Evolutionary conservation across 768 basidiomycete genomes (phyloP).

Genomic region (Termitomyces sp.): DNA sequence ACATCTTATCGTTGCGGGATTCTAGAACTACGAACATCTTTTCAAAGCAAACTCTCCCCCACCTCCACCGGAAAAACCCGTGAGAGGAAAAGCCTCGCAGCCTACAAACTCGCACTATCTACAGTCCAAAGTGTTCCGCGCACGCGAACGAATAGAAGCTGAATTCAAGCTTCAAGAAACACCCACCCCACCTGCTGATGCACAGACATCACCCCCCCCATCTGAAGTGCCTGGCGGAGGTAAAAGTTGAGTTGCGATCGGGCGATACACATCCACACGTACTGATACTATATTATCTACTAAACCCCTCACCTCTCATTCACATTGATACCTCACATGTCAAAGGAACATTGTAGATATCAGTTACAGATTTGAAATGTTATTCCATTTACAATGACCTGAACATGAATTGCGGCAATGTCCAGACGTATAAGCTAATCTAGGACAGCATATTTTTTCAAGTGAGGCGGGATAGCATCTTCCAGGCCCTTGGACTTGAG

Average conservation of each 20-base stretch:
- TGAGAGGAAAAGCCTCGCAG: slow-evolving; percentile 37
- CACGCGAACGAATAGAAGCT: slow-evolving; percentile 91
- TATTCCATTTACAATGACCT: background rate
- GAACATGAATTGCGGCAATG: background rate
- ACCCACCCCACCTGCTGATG: slow-evolving; percentile 5
- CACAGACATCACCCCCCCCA: slow-evolving; percentile 15
- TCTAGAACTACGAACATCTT: slow-evolving; percentile 86
- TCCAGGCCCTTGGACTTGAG: slow-evolving; percentile 73
- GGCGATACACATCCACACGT: slow-evolving; percentile 1
- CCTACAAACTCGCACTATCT: slow-evolving; percentile 81
- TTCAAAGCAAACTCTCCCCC: slow-evolving; percentile 85
- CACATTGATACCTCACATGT: background rate
- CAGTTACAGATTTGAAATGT: background rate
- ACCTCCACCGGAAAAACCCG: slow-evolving; percentile 43
- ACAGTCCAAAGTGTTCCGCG: slow-evolving; percentile 95
- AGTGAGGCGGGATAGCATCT: slow-evolving; percentile 70
- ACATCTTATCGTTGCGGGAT: slow-evolving; percentile 1
- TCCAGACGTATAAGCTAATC: slow-evolving; percentile 33
- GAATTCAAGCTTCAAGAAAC: slow-evolving; percentile 40
- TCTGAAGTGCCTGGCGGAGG: slow-evolving; percentile 11
- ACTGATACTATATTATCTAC: slow-evolving; percentile 10
- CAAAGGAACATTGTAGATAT: slow-evolving; percentile 3
- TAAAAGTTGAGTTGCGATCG: slow-evolving; percentile 7
- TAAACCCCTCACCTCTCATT: slow-evolving; percentile 14
- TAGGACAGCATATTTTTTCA: slow-evolving; percentile 88